A percentile compares a stretch with the other conserved stretches of the same genome.
Conservation (phyloP, 73 alveolate species). For the Loxodes magnus region DNA sequence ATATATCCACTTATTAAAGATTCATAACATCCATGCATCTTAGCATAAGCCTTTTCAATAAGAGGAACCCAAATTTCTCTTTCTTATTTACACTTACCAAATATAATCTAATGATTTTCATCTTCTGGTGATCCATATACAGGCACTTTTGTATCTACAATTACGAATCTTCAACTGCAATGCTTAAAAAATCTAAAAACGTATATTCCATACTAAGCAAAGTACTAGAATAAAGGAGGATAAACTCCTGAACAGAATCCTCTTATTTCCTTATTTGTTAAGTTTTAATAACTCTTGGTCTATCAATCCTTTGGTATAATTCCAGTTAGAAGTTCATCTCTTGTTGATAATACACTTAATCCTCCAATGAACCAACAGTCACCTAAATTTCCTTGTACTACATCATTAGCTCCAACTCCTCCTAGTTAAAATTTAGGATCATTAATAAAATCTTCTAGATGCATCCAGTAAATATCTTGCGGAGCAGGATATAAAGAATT, state of each 20-base stretch:
- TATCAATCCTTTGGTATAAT: slow-evolving; percentile 37
- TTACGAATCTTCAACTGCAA: neutral
- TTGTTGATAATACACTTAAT: slow-evolving; percentile 87
- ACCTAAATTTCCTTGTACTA: slow-evolving; percentile 94
- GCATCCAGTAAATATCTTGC: slow-evolving; percentile 74
- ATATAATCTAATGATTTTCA: neutral
- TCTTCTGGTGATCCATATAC: neutral
- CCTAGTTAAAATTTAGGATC: slow-evolving; percentile 58
- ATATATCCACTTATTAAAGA: slow-evolving; percentile 8
- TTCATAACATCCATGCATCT: slow-evolving; percentile 6
- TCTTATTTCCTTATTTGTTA: no score
- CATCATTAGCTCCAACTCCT: slow-evolving; percentile 89
- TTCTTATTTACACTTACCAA: neutral
- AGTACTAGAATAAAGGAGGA: neutral
- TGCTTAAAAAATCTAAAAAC: neutral
- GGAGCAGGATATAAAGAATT: slow-evolving; percentile 72
- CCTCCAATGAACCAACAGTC: slow-evolving; percentile 99
- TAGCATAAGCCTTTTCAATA: slow-evolving; percentile 14
- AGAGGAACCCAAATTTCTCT: slow-evolving; percentile 6
- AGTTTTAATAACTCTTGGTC: no score
- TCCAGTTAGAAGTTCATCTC: slow-evolving; percentile 85
- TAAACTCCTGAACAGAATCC: neutral
- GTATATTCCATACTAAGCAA: neutral
- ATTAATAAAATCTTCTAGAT: slow-evolving; percentile 62
- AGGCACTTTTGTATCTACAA: slow-evolving; percentile 6